Percentiles rank a stretch among this genome's conserved stretches.
phyloP scores from a whole-genome alignment of 2,329 filamentous ascomycete genomes.

The Xylaria arbuscula region DNA sequence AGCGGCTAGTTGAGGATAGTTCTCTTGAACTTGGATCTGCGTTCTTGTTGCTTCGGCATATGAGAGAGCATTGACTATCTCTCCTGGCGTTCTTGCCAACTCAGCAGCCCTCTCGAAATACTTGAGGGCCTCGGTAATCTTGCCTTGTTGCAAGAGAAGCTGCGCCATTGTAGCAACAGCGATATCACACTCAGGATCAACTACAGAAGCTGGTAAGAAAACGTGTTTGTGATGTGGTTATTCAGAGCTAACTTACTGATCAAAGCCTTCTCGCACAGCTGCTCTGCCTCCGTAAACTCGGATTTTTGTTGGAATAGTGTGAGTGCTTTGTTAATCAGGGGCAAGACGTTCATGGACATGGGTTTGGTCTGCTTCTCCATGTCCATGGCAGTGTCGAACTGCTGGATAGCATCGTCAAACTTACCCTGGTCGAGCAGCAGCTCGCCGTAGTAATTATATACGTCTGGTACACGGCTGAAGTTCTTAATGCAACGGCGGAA shows the following conservation, averaged over 20 bases:
- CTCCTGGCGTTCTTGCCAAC: constrained; percentile 90
- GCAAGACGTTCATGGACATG: constrained; percentile 95
- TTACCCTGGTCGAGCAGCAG: constrained; percentile 96
- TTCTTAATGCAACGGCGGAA: constrained; percentile 99
- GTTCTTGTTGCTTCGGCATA: constrained; percentile 98
- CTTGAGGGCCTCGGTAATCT: constrained; percentile 91
- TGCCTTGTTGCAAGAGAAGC: constrained; percentile 95
- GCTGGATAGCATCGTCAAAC: constrained; percentile 93
- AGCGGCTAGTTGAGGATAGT: constrained; percentile 82
- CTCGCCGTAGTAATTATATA: constrained; percentile 99
- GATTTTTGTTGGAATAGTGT: constrained; percentile 99
- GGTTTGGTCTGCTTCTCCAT: constrained; percentile 97
- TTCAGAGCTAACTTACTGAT: constrained; percentile 76
- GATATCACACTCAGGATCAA: constrained; percentile 98
- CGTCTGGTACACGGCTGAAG: constrained; percentile 94
- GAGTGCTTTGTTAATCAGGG: constrained; percentile 97
- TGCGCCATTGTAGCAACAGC: constrained; percentile 99
- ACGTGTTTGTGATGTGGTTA: constrained; percentile 10
- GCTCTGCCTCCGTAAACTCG: constrained; percentile 93
- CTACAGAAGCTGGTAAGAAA: constrained; percentile 62
- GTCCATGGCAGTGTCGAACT: constrained; percentile 98
- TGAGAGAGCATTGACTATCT: constrained; percentile 94
- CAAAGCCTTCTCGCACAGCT: constrained; percentile 95
- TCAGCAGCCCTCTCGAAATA: constrained; percentile 98
- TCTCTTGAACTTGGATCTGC: constrained; percentile 90